Conservation (phyloP, 148 eudicot genomes). For the Diospyros kaki region DNA sequence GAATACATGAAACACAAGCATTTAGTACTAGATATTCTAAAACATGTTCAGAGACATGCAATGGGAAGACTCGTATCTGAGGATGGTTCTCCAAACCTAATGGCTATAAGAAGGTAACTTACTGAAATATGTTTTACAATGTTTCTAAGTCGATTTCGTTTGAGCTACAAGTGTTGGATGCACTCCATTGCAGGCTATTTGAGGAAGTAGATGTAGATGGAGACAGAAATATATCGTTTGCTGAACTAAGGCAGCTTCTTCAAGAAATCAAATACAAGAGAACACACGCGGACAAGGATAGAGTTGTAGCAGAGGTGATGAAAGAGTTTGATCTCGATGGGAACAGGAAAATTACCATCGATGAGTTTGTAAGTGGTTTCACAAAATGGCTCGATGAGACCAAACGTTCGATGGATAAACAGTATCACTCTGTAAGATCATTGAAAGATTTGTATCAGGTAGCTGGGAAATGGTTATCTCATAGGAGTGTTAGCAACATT, state of each 20-base stretch:
- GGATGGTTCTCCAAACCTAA: conserved; percentile 29
- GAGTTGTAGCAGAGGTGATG: conserved; percentile 20
- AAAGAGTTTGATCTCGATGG: conserved; percentile 23
- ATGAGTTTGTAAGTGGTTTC: conserved; percentile 35
- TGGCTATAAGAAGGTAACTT: conserved; percentile 27
- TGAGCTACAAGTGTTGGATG: background rate
- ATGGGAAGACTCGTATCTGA: conserved; percentile 21
- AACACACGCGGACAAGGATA: conserved; percentile 15
- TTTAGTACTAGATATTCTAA: conserved; percentile 28
- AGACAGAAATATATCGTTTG: conserved; percentile 19
- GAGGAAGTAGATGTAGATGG: conserved; percentile 27
- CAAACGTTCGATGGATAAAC: conserved; percentile 23
- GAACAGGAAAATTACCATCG: conserved; percentile 27
- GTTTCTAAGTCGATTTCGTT: background rate
- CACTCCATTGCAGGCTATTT: conserved; percentile 25
- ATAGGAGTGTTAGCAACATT: no score
- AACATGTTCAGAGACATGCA: conserved; percentile 25
- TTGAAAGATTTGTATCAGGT: conserved; percentile 30
- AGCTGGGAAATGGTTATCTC: background rate
- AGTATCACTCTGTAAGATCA: conserved; percentile 25
- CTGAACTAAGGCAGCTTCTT: conserved; percentile 26
- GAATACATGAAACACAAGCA: conserved; percentile 30
- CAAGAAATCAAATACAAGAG: conserved; percentile 20
- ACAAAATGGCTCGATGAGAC: conserved; percentile 38
- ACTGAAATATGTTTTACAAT: background rate